These are phyloP conservation scores for Saccharomyces kudriavzevii DNA, from an alignment of 805 yeast genomes.

Conservation along the genomic window DNA sequence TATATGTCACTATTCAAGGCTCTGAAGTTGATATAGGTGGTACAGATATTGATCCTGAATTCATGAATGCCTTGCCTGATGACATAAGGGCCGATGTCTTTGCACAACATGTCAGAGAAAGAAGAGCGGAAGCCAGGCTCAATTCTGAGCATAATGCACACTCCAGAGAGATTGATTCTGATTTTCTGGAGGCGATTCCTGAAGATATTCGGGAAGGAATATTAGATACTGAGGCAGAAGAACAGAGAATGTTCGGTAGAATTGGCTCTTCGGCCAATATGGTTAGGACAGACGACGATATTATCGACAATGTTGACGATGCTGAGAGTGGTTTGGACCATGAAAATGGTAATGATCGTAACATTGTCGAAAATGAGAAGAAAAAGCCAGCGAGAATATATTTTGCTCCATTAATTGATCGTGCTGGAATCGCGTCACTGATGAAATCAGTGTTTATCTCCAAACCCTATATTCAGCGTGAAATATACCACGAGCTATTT, in stretches of 20 bases:
- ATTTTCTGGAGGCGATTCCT: constrained; percentile 74
- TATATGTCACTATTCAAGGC: constrained; percentile 67
- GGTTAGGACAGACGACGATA: constrained; percentile 16
- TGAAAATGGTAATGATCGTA: constrained; percentile 4
- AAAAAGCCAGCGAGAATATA: constrained; percentile 33
- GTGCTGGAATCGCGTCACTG: constrained; percentile 65
- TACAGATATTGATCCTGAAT: constrained; percentile 87
- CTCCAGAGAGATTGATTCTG: constrained; percentile 66
- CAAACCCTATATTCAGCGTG: constrained; percentile 54
- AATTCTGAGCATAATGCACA: constrained; percentile 29
- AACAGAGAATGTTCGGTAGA: constrained; percentile 1
- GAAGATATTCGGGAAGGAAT: constrained; percentile 55
- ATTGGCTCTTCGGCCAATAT: constrained; percentile 5
- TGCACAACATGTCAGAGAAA: constrained; percentile 71
- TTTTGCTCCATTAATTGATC: constrained; percentile 64
- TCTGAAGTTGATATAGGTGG: constrained; percentile 78
- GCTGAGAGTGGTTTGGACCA: constrained; percentile 2
- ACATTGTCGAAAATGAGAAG: constrained; percentile 16
- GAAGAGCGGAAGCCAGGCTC: constrained; percentile 49
- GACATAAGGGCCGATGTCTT: constrained; percentile 89
- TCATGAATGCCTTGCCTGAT: constrained; percentile 81
- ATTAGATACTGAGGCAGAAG: constrained; percentile 43
- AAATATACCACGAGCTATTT: constrained; percentile 55
- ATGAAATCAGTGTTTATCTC: constrained; percentile 67
- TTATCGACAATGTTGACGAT: constrained; percentile 11